Evolutionary conservation across 441 rosid genomes (phyloP).

Genomic region (Lagerstroemia fauriei): DNA sequence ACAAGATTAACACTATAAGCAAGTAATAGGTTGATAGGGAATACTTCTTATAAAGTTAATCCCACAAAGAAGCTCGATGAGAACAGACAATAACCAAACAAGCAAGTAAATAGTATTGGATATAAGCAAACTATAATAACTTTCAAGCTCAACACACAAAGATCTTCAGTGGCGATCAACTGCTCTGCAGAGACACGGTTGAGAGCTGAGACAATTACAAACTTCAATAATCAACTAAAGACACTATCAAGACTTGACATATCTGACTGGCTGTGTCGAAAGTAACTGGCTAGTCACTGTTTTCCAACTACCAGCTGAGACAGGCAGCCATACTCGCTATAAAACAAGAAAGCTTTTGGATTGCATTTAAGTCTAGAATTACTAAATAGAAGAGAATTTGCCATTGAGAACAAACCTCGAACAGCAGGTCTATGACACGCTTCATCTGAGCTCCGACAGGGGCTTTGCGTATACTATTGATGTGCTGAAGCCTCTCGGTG

Average conservation of each 20-base stretch:
- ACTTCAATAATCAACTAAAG: neutral
- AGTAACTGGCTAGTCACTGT: neutral
- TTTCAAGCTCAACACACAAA: neutral
- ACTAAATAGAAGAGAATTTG: neutral
- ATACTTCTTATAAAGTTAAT: neutral
- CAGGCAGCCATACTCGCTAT: neutral
- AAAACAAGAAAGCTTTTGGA: neutral
- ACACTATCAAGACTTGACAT: neutral
- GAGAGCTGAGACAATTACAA: neutral
- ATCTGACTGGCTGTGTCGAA: neutral
- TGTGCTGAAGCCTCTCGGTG: constrained; percentile 69
- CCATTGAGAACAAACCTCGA: constrained; percentile 43
- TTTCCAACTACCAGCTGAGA: neutral
- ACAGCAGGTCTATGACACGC: constrained; percentile 72
- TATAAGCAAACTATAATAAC: neutral
- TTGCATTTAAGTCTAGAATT: neutral
- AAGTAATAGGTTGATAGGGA: neutral
- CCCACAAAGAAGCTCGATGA: neutral
- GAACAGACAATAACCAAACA: neutral
- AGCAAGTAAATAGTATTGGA: neutral
- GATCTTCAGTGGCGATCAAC: neutral
- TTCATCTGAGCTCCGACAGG: constrained; percentile 90
- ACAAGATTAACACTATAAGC: neutral
- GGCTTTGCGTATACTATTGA: constrained; percentile 64
- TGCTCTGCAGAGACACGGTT: no score